Percentiles rank a stretch among this genome's conserved stretches.
phyloP scores from a whole-genome alignment of 306 rosid genomes.

The Prunus davidiana region DNA sequence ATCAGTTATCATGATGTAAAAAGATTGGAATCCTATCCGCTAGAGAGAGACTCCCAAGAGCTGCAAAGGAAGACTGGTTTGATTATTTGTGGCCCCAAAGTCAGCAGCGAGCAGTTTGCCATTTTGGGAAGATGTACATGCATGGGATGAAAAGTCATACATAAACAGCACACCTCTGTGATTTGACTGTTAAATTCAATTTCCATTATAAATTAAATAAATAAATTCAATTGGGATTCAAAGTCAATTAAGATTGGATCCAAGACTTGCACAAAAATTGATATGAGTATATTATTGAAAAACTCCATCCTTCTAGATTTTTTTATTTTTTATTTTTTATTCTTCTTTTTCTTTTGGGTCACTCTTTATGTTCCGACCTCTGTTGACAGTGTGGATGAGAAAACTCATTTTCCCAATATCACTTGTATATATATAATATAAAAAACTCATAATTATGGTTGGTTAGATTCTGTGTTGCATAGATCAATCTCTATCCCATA shows the following conservation, averaged over 20 bases:
- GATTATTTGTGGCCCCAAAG: background rate
- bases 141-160: background rate
- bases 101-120: background rate
- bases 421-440: too few relatives aligned
- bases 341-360: background rate
- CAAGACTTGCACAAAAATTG: background rate
- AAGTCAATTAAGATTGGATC: background rate
- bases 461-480: too few relatives aligned
- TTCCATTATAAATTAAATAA: background rate
- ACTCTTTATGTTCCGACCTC: rapidly evolving
- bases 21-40: background rate
- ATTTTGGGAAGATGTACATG: background rate
- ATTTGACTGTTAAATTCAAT: background rate
- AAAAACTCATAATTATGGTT: too few relatives aligned
- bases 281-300: background rate
- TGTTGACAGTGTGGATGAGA: too few relatives aligned
- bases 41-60: background rate
- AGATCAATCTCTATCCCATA: background rate
- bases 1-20: background rate
- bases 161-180: background rate
- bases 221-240: background rate
- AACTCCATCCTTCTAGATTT: background rate
- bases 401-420: rapidly evolving
- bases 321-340: background rate
- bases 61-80: background rate